These are phyloP conservation scores for Fusarium succisae DNA, from an alignment of 2,329 filamentous ascomycete species.

Conservation along the genomic window DNA sequence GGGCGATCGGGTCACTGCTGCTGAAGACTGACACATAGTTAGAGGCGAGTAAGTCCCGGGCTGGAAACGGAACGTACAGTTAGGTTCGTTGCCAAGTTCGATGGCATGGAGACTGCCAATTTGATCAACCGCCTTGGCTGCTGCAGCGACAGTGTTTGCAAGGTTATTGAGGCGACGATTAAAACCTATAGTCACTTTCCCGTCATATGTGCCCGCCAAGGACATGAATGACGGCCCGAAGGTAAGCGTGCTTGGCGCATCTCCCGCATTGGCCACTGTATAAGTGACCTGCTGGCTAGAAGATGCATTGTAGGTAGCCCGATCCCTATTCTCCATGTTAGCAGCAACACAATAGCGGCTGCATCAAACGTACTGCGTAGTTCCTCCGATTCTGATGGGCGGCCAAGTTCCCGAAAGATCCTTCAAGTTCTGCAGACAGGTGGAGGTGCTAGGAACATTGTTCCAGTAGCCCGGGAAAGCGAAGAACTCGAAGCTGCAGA, in stretches of 20 bases:
- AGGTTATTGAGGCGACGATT: neutral
- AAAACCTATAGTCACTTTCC: accelerated
- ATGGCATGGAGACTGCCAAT: neutral
- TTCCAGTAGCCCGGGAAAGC: neutral
- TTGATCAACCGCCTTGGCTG: neutral
- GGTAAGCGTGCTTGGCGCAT: neutral
- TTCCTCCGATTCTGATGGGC: neutral
- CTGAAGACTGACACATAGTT: neutral
- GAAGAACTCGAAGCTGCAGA: neutral
- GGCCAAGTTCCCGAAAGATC: neutral
- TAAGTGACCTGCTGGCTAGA: neutral
- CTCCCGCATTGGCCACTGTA: neutral
- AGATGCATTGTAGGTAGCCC: neutral
- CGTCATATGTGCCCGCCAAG: neutral
- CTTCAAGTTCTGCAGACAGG: neutral
- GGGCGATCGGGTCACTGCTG: neutral
- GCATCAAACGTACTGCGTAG: neutral
- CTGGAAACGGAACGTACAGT: neutral
- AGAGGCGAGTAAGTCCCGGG: neutral
- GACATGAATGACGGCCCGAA: neutral
- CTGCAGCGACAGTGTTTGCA: neutral
- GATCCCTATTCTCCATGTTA: neutral
- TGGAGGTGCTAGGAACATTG: neutral
- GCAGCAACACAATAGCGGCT: accelerated
- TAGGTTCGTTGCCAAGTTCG: neutral